Evolutionary conservation across 306 rosid species (phyloP).

Genomic region (Prunus kanzakura): DNA sequence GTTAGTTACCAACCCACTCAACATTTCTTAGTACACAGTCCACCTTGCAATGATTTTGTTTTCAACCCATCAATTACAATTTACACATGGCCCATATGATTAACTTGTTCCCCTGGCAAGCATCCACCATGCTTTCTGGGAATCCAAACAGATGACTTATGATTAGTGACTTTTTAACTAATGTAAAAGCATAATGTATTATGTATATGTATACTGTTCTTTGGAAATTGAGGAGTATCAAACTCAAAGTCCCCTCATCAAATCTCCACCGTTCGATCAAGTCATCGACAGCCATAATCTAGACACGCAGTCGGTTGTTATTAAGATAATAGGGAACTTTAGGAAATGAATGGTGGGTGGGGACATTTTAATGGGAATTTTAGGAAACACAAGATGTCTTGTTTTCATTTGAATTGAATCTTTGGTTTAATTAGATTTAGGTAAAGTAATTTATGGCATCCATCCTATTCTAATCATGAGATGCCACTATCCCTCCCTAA

Average conservation of each 20-base stretch:
- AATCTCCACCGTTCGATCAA: not conserved
- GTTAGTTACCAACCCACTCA: slow-evolving; percentile 12
- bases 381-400: not conserved
- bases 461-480: no score
- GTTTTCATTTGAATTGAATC: not conserved
- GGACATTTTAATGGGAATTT: not conserved
- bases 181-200: not conserved
- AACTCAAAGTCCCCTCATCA: not conserved
- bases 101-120: slow-evolving; percentile 21
- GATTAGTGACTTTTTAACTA: slow-evolving; percentile 20
- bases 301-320: slow-evolving; percentile 10
- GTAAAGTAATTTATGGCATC: no score
- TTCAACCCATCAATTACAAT: slow-evolving; percentile 4
- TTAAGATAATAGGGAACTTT: not conserved
- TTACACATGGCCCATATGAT: slow-evolving; percentile 9
- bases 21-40: not conserved
- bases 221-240: not conserved
- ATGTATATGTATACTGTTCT: no score
- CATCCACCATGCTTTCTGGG: slow-evolving; percentile 30
- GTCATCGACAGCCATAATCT: not conserved
- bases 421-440: not conserved
- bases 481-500: no score
- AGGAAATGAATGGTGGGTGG: no score
- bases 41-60: slow-evolving; percentile 16
- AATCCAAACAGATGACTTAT: slow-evolving; percentile 15